These are phyloP conservation scores for Cyberlindnera xishuangbannaensis DNA, from an alignment of 805 yeast genomes.

Conservation along the genomic window DNA sequence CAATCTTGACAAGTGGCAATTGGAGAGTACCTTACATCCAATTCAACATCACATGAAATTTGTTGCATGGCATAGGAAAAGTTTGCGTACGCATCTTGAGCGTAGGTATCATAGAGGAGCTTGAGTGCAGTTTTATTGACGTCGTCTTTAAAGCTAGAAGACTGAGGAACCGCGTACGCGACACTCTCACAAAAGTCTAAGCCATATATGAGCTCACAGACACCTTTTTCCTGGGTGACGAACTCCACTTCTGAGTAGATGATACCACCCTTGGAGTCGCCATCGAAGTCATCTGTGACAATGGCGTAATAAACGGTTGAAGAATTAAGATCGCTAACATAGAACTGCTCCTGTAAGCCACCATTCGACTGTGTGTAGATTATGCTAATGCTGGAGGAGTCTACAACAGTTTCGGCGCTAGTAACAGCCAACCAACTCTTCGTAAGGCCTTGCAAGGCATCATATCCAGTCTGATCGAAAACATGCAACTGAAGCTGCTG, in stretches of 20 bases:
- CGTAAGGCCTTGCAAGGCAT: conserved; percentile 1
- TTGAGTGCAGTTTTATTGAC: conserved; percentile 32
- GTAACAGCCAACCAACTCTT: conserved; percentile 14
- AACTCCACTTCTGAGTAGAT: conserved; percentile 54
- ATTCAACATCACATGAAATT: conserved; percentile 64
- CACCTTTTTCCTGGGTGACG: conserved; percentile 42
- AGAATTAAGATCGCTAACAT: conserved; percentile 51
- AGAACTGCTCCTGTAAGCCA: conserved; percentile 51
- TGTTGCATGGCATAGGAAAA: conserved; percentile 75
- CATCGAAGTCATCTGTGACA: conserved; percentile 45
- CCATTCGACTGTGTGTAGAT: conserved; percentile 20
- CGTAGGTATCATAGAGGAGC: conserved; percentile 56
- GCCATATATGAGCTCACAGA: conserved; percentile 71
- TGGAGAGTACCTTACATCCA: conserved; percentile 68
- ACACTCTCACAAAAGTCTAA: conserved; percentile 74
- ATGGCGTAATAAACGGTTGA: conserved; percentile 62
- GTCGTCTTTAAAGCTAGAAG: conserved; percentile 28
- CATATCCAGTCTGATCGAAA: conserved; percentile 8
- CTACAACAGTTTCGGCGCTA: conserved; percentile 4
- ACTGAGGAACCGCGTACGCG: conserved; percentile 80
- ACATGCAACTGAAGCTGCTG: conserved; percentile 3
- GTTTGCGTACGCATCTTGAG: conserved; percentile 49
- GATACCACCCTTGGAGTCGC: conserved; percentile 51
- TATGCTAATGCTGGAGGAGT: conserved; percentile 1
- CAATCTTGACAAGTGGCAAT: conserved; percentile 71